Percentiles rank a stretch among this genome's conserved stretches.
Evolutionary conservation across 305 asterid genomes (phyloP).

Genomic region (Striga hermonthica): DNA sequence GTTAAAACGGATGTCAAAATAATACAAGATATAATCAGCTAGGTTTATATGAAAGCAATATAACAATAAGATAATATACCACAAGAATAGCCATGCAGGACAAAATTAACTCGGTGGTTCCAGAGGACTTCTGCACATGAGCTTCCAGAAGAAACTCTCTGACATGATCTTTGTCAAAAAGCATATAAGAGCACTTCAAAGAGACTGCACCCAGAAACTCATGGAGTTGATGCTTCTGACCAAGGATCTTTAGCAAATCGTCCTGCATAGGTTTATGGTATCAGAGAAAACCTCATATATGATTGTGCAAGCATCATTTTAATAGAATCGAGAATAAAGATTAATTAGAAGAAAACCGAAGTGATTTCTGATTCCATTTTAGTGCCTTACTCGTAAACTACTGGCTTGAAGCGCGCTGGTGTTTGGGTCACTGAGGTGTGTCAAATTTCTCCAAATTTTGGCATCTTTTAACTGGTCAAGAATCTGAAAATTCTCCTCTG

Average conservation of each 20-base stretch:
- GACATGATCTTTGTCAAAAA: slow-evolving; percentile 77
- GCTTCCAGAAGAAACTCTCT: slow-evolving; percentile 72
- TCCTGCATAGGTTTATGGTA: slow-evolving; percentile 48
- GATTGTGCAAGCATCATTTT: slow-evolving; percentile 20
- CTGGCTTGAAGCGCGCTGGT: slow-evolving; percentile 52
- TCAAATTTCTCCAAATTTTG: slow-evolving; percentile 65
- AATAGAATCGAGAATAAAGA: slow-evolving; percentile 15
- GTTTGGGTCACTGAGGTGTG: slow-evolving; percentile 67
- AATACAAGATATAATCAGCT: slow-evolving; percentile 15
- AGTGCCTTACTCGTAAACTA: slow-evolving; percentile 63
- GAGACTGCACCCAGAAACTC: slow-evolving; percentile 70
- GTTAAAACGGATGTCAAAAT: slow-evolving; percentile 3
- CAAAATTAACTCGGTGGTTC: slow-evolving; percentile 55
- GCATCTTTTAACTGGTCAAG: slow-evolving; percentile 86
- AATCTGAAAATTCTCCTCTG: slow-evolving; percentile 75
- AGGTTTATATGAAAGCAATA: slow-evolving; percentile 27
- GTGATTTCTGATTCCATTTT: slow-evolving; percentile 24
- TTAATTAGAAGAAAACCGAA: slow-evolving; percentile 9
- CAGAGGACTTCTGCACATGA: slow-evolving; percentile 59
- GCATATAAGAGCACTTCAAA: slow-evolving; percentile 73
- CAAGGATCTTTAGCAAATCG: slow-evolving; percentile 58
- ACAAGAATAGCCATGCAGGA: slow-evolving; percentile 90
- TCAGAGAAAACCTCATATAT: slow-evolving; percentile 29
- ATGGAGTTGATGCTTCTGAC: slow-evolving; percentile 74
- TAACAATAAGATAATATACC: slow-evolving; percentile 45